A percentile compares a stretch with the other conserved stretches of the same genome.
Conservation (phyloP, 441 rosid species). For the Corymbia calophylla region DNA sequence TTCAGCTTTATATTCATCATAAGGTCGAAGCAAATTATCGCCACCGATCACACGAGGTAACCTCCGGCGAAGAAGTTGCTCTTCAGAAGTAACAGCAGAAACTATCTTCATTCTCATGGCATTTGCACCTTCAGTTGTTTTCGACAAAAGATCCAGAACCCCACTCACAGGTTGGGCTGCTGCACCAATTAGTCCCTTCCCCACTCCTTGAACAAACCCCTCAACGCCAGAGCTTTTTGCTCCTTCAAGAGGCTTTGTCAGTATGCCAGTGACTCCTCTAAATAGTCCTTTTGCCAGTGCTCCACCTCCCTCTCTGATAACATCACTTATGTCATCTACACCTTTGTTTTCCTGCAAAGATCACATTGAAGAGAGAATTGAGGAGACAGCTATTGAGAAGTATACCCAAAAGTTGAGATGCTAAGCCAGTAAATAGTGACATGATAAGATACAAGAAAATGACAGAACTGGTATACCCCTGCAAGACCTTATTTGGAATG, state of each 20-base stretch:
- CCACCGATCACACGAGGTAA: conserved; percentile 90
- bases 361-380: neutral
- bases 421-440: neutral
- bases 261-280: conserved; percentile 98
- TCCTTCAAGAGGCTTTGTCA: conserved; percentile 97
- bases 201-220: conserved; percentile 98
- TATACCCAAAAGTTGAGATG: neutral
- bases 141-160: conserved; percentile 95
- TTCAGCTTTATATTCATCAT: conserved; percentile 74
- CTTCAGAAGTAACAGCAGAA: conserved; percentile 97
- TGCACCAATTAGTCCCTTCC: conserved; percentile 95
- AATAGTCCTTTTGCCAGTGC: conserved; percentile 96
- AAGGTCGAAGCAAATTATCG: conserved; percentile 89
- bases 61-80: conserved; percentile 91
- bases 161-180: conserved; percentile 99
- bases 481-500: neutral
- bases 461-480: neutral
- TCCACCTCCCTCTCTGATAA: conserved; percentile 99
- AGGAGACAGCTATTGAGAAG: neutral
- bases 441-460: neutral
- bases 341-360: conserved; percentile 81
- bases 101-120: conserved; percentile 98
- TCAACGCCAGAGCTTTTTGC: conserved; percentile 97
- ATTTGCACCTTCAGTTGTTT: conserved; percentile 99
- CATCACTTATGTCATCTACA: conserved; percentile 94